Evolutionary conservation across 164 flowering plant species (phyloP), one percentile per base, ranked within the genome.

Genomic region (Magnolia officinalis): DNA sequence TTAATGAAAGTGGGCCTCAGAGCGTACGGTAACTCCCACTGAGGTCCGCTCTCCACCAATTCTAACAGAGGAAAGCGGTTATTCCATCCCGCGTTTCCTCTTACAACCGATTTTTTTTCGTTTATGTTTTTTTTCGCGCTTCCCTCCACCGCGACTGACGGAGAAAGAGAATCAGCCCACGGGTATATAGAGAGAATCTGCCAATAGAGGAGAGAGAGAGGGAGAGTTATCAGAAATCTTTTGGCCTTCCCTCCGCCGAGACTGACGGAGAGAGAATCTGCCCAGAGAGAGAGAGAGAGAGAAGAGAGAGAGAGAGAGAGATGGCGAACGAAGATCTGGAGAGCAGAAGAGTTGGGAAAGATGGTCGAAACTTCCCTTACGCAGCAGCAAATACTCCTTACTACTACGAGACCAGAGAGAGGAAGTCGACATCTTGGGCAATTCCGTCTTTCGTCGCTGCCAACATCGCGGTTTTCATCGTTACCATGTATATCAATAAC

Each of bases 391-490:
- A 64, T 29, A 24, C 69, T 6, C 74, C 74, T 1, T 71, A 49
- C 63, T 77, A 71, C 23, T 71, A 71, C 51, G 80, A 74, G 59
- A 18, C 76, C 1, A 29, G 84, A 10, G 90, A 88, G 65, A 72
- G 82, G 29, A 86, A 80, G 50, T 95, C 96, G 96, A 83, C 81
- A 18, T 83, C 98, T 4, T 91, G 97, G 98, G 55, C 92, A 71
- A 83, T 95, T 7, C 96, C 97, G 1, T 64, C 87, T 86, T 80
- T 95, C 71, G 90, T 92, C 1, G 87, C 86, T 24, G 89, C 90
- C 1, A 92, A 90, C 72, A 70, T 93, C 26, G 92, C 81, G 37
- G 64, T 95, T 76, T 92, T 95, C 72, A 19, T 95, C 2, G 78
- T 86, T 2, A 83, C 66, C 26, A 92, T 95, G 98, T 90, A 68